phyloP scores from a whole-genome alignment of 1,284 basidiomycete genomes.

The Cryptococcus depauperatus region DNA sequence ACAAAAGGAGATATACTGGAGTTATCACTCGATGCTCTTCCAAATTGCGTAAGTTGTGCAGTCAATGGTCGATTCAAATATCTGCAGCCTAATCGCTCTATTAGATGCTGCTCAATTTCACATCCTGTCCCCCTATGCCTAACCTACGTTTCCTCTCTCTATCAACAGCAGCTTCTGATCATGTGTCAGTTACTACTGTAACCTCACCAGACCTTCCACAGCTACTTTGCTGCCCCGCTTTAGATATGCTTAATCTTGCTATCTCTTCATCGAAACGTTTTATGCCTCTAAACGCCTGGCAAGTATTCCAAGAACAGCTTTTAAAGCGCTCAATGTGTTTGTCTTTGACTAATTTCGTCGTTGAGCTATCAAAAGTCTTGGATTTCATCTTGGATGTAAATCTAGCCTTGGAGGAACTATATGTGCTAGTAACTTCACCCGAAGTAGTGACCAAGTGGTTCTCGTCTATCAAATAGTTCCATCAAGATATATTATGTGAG shows the following conservation, averaged over 20 bases:
- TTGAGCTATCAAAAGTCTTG: slow-evolving; percentile 11
- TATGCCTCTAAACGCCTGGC: slow-evolving; percentile 10
- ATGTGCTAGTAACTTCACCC: too few relatives aligned
- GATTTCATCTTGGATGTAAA: slow-evolving; percentile 9
- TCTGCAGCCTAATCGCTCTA: too few relatives aligned
- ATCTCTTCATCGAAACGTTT: slow-evolving; percentile 17
- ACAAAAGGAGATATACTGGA: slow-evolving; percentile 27
- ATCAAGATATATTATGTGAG: not conserved
- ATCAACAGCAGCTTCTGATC: slow-evolving; percentile 23
- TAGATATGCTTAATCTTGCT: slow-evolving; percentile 29
- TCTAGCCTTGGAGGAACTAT: slow-evolving; percentile 29
- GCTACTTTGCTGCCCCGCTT: slow-evolving; percentile 13
- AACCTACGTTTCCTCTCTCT: slow-evolving; percentile 25
- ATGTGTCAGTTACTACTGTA: slow-evolving; percentile 1
- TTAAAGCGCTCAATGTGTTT: slow-evolving; percentile 16
- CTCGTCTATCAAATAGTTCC: not conserved
- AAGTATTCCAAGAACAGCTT: slow-evolving; percentile 10
- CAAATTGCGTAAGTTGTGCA: not conserved
- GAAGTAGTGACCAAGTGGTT: too few relatives aligned
- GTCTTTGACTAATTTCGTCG: slow-evolving; percentile 31
- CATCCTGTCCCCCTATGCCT: slow-evolving; percentile 17
- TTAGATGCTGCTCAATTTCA: slow-evolving; percentile 22
- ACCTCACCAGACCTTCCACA: slow-evolving; percentile 24
- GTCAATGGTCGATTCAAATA: not conserved
- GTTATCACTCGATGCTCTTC: slow-evolving; percentile 33